Evolutionary conservation across 164 flowering plant species (phyloP), one percentile per base, ranked within the genome.

Genomic region (Sedum album): DNA sequence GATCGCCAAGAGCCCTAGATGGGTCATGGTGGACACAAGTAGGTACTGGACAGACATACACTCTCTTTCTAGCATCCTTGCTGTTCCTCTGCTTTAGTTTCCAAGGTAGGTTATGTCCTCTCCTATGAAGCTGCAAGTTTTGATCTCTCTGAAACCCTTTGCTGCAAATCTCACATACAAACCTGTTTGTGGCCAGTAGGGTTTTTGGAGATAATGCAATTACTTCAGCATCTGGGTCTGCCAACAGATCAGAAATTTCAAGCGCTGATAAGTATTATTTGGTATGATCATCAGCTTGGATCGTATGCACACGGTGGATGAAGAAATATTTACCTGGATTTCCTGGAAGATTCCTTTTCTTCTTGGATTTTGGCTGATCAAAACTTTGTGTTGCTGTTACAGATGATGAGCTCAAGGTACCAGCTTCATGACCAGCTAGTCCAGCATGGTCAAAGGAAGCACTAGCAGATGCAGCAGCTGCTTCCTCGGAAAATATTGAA

Each of bases 21-120:
- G 96, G 96, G 64, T 88, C 80, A 68, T 88, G 90, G 49, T 93
- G 96, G 36, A 87, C 83, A 65, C 98, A 93, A 0, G 84, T 68
- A 1, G 86, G 81, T 66, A 86, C 96, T 4, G 96, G 96, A 67
- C 96, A 90, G 13, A 90, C 93, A 75, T 87, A 90, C 1, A 83
- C 96, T 72, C 74, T 83, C 80, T 86, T 93, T 48, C 71, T 84
- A 0, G 72, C 64, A 39, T 90, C 92, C 53, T 82, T 85, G 77
- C 73, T 81, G 80, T 31, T 83, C 66, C 91, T 87, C 68, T 90
- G 91, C 79, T 81, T 86, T 46, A 93, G 83, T 75, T 93, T 93
- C 98, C 98, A 93, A 69, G 98, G 96, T 14, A 93, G 85, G 67
- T 93, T 93, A 36, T 93, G 98, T 2, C 98, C 98, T 79, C 98